Conservation (phyloP, 257 asterid genomes). For the Petunia axillaris region DNA sequence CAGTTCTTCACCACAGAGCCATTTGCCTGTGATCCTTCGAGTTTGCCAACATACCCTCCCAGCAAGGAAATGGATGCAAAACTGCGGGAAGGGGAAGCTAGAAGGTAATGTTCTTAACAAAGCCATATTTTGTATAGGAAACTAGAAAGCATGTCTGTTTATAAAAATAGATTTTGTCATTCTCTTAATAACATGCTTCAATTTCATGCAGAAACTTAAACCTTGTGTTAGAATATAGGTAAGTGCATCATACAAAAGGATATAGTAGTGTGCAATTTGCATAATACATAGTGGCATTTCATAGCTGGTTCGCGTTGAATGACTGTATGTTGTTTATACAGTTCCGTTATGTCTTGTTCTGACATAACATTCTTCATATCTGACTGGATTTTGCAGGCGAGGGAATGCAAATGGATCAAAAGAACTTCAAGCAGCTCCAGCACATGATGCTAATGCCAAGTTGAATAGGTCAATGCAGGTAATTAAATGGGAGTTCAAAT, state of each 20-base stretch:
- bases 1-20: conserved; percentile 61
- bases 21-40: conserved; percentile 61
- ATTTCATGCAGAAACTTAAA: not conserved
- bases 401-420: conserved; percentile 48
- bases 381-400: conserved; percentile 48
- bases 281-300: not conserved
- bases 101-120: conserved; percentile 39
- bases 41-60: conserved; percentile 63
- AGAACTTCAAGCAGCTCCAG: conserved; percentile 55
- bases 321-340: not conserved
- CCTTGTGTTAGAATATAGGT: not conserved
- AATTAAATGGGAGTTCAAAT: conserved; percentile 17
- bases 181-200: not conserved
- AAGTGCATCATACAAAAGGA: not conserved
- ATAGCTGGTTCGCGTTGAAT: not conserved
- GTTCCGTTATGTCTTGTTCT: not conserved
- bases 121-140: conserved; percentile 2
- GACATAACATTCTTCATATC: not conserved
- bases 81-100: conserved; percentile 49
- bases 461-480: conserved; percentile 62
- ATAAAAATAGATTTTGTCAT: not conserved
- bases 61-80: conserved; percentile 59
- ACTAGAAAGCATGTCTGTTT: not conserved
- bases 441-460: conserved; percentile 50
- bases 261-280: not conserved